These are phyloP conservation scores for Aspergillus floridensis DNA, from an alignment of 2,329 filamentous ascomycete genomes.

Conservation along the genomic window DNA sequence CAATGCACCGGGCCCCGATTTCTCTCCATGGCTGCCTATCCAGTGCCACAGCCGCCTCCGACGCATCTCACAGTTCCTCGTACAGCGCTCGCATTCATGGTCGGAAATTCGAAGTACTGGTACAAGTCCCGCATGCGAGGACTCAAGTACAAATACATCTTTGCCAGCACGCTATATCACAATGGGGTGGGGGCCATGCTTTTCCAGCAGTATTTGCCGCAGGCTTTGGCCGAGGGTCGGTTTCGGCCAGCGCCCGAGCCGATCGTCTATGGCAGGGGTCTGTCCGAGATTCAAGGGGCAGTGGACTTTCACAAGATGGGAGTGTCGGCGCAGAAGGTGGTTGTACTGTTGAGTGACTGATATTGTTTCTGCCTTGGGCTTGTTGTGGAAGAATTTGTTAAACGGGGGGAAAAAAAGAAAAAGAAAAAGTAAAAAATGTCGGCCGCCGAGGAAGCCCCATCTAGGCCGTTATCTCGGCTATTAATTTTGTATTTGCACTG, in stretches of 20 bases:
- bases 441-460: no score
- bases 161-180: neutral
- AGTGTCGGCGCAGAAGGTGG: conserved; percentile 46
- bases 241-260: conserved; percentile 43
- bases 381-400: no score
- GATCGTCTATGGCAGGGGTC: conserved; percentile 41
- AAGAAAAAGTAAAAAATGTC: no score
- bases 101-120: neutral
- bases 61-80: neutral
- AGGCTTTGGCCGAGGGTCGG: conserved; percentile 9
- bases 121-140: neutral
- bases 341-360: conserved; percentile 24
- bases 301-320: conserved; percentile 40
- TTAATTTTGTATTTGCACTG: no score
- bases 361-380: neutral
- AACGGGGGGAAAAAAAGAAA: no score
- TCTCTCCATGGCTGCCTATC: conserved; percentile 2
- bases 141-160: conserved; percentile 1
- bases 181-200: neutral
- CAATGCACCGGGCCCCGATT: neutral
- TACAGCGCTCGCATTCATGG: neutral
- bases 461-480: no score
- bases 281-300: conserved; percentile 44
- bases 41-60: neutral
- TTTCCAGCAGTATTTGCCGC: neutral